Evolutionary conservation across 202 grass and related monocot species (phyloP).

Genomic region (Musa balbisiana): DNA sequence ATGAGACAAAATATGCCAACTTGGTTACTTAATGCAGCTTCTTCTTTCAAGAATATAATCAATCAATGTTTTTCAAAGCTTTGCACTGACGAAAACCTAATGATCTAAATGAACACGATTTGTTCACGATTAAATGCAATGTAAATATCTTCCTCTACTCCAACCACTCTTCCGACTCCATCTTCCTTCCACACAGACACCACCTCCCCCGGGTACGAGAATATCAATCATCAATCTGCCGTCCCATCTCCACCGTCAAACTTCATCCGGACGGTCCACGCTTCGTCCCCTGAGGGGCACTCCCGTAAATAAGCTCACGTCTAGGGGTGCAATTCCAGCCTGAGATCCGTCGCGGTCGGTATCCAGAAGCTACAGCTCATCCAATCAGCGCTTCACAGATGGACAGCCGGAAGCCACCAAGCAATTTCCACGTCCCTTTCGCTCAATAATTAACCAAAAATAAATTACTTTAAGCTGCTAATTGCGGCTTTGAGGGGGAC

Average conservation of each 20-base stretch:
- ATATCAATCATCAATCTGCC: background rate
- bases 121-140: too few relatives aligned
- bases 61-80: too few relatives aligned
- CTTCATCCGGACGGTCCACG: background rate
- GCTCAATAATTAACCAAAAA: too few relatives aligned
- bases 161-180: background rate
- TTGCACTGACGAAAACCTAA: too few relatives aligned
- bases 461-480: background rate
- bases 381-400: background rate
- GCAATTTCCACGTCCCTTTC: background rate
- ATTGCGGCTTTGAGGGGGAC: background rate
- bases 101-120: too few relatives aligned
- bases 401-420: background rate
- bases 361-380: background rate
- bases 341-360: background rate
- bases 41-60: too few relatives aligned
- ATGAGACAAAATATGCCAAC: too few relatives aligned
- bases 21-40: too few relatives aligned
- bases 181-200: background rate
- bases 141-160: too few relatives aligned
- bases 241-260: background rate
- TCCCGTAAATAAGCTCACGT: too few relatives aligned
- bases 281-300: too few relatives aligned
- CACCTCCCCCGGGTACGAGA: too few relatives aligned
- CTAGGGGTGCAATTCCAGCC: background rate